These are phyloP conservation scores for Xylariaceae sp. DNA, from an alignment of 2,329 filamentous ascomycete species.

Conservation along the genomic window DNA sequence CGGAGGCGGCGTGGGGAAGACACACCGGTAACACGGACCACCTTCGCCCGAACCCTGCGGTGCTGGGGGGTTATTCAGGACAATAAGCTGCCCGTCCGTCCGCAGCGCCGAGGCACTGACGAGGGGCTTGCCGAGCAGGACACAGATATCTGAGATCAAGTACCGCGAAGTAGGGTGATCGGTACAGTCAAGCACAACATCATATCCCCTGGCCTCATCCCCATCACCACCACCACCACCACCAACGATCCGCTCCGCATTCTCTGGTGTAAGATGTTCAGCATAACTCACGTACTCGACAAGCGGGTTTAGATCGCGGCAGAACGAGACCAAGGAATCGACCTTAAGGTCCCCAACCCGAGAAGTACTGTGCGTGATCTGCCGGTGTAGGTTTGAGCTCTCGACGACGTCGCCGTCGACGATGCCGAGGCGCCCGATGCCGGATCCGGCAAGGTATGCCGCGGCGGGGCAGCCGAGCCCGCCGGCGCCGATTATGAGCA, in stretches of 20 bases:
- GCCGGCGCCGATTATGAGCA: slow-evolving; percentile 82
- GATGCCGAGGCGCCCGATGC: slow-evolving; percentile 77
- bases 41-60: slow-evolving; percentile 54
- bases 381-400: slow-evolving; percentile 84
- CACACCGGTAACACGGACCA: slow-evolving; percentile 88
- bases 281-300: slow-evolving; percentile 60
- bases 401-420: slow-evolving; percentile 89
- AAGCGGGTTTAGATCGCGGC: slow-evolving; percentile 65
- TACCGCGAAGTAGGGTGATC: slow-evolving; percentile 91
- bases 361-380: slow-evolving; percentile 72
- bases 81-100: slow-evolving; percentile 83
- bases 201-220: too few relatives aligned
- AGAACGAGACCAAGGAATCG: slow-evolving; percentile 62
- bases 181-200: slow-evolving; percentile 89
- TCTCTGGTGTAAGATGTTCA: slow-evolving; percentile 63
- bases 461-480: slow-evolving; percentile 90
- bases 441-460: slow-evolving; percentile 86
- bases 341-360: slow-evolving; percentile 76
- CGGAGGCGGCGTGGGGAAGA: slow-evolving; percentile 85
- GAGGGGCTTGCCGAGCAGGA: slow-evolving; percentile 72
- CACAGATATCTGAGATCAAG: slow-evolving; percentile 84
- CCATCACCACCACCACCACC: too few relatives aligned
- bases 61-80: slow-evolving; percentile 75
- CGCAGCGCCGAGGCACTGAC: slow-evolving; percentile 87
- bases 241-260: slow-evolving; percentile 62